phyloP scores from a whole-genome alignment of 2,329 filamentous ascomycete genomes.

The Colletotrichum trifolii region DNA sequence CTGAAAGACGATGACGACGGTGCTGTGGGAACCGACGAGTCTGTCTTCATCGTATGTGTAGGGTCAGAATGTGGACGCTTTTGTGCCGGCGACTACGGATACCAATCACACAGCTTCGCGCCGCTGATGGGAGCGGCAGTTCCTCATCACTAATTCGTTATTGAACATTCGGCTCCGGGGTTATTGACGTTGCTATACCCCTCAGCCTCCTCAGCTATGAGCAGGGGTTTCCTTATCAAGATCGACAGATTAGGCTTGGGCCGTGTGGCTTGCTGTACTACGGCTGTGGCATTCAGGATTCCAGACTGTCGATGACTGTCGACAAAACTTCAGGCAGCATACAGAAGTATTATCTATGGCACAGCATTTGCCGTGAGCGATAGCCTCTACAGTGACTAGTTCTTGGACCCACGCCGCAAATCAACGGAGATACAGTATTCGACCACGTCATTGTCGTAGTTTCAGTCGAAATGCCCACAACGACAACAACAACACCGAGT shows the following conservation, averaged over 20 bases:
- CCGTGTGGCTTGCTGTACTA: constrained; percentile 12
- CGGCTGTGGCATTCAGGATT: not conserved
- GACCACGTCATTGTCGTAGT: no score
- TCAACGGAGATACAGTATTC: no score
- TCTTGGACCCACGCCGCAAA: no score
- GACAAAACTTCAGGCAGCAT: not conserved
- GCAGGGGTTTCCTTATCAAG: constrained; percentile 33
- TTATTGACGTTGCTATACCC: constrained; percentile 10
- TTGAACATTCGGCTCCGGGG: constrained; percentile 29
- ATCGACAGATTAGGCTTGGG: constrained; percentile 32
- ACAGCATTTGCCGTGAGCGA: no score
- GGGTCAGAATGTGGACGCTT: not conserved
- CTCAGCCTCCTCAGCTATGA: constrained; percentile 16
- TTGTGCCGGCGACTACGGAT: constrained; percentile 5
- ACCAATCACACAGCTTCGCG: constrained; percentile 3
- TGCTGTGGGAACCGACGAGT: not conserved
- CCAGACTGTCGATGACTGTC: constrained; percentile 8
- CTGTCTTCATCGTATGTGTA: not conserved
- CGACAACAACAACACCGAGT: no score
- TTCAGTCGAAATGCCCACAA: no score
- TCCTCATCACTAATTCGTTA: constrained; percentile 34
- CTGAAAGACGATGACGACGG: not conserved
- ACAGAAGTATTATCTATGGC: no score
- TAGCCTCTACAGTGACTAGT: no score
- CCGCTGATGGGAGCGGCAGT: constrained; percentile 24